Base-by-base conservation (phyloP, 192 early-diverging fungal species). In the Backusella psychrophila region DNA sequence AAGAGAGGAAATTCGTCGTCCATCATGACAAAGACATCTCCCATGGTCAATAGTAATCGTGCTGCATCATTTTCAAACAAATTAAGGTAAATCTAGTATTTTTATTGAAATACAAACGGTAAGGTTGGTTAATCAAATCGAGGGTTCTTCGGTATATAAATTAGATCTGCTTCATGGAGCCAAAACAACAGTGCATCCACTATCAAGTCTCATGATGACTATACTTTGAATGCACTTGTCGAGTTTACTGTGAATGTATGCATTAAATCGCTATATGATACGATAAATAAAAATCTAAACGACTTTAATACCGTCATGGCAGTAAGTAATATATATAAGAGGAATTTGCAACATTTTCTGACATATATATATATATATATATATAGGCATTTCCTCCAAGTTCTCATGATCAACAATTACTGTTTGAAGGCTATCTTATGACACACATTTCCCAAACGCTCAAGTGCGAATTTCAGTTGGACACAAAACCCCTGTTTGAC, bases 231-330 rank as follows among this genome's bases (percentile, higher is more conserved):
- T 70, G 78, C 80, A 11, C 59, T 89, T 31, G 21, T 91, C 6
- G 85, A 90, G 66, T 78, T 89, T 11, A 77, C 90, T 41, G 84
- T 91, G 6, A 77, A 75, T 14, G 82, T 90, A 9, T 78, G 82
- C 11, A 80, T 89, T 38, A 87, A 88, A 59, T 88, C 88, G 11
- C 76, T 91, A 17, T 41, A 88, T 66, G 89, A 87, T 59, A 70
- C 77, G 1, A 77, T 63, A 34, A 26, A 74, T 26, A 90, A 89
- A 65, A 53, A 79, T 1, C 49, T 90, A n/a, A 44, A 70, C n/a
- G 84, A 69, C 6, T 68, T 90, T 21, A 83, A 89, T n/a, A 63
- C 70, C 29, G 82, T 88, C 34, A 66, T 90, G 12, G 77, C 69
- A 66, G 88, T 89, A 81, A 66, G 56, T 68, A n/a, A 31, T 3